Evolutionary conservation across 495 filamentous ascomycete species (phyloP), one percentile per base, ranked within the genome.

Genomic region (Penicillium dipodomyicola): DNA sequence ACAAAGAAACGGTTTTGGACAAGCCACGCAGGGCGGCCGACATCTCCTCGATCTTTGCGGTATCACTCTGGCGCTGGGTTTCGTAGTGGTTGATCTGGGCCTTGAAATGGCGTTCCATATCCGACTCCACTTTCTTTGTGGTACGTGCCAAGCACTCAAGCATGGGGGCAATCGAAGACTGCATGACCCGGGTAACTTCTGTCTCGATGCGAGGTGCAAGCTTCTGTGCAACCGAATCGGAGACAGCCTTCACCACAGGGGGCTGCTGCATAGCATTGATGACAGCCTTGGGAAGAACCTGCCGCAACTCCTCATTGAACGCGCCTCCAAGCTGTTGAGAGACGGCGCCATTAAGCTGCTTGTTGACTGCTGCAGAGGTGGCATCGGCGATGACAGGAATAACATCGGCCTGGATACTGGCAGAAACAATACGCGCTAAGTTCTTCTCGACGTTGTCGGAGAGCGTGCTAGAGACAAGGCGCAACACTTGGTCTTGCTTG

Each of bases 391-490:
- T 61, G 53, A 81, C 63, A 70, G 87, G 85, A 43, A 88, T 69
- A 44, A 91, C 87, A 17, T 76, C 77, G 35, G 79, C 72, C 62
- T 87, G 78, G 59, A 93, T 89, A 67, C 82, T 84, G 41, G 75
- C 72, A 25, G 77, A 79, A 49, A 96, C 82, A 54, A 95, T 87
- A 27, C 81, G 82, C 25, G 82, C 74, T 32, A 96, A 79, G 23
- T 86, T 87, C 62, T 86, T 82, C 68, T 97, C 91, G 29, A 95
- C 89, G 59, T 97, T 97, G 44, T 94, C 87, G 19, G 90, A 88
- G 19, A 99, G 78, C 12, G 94, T 93, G 49, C 82, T 85, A 1
- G 91, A 94, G 9, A 99, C 89, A 42, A 96, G 79, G 20, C 90
- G 88, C 49, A 99, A 80, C 32, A 99, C 77, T 55, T 87, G 85